Conservation (phyloP, 495 filamentous ascomycete genomes). For the Trypethelium eluteriae region DNA sequence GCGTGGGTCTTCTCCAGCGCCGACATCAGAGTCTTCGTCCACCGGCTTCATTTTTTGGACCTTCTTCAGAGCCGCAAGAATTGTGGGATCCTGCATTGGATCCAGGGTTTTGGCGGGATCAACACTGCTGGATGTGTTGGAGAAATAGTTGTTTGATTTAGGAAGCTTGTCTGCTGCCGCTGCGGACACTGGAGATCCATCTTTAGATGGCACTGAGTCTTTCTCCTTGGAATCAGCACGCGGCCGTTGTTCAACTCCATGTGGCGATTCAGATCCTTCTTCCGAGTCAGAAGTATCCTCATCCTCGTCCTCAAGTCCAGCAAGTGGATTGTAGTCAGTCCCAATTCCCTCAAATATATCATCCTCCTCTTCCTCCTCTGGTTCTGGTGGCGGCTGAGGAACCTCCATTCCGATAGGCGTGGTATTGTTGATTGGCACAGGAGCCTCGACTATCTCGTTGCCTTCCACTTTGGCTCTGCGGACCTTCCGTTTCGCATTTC, state of each 20-base stretch:
- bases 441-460: conserved; percentile 26
- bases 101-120: conserved; percentile 34
- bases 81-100: conserved; percentile 62
- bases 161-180: conserved; percentile 4
- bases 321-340: conserved; percentile 81
- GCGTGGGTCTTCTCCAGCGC: conserved; percentile 20
- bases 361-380: conserved; percentile 45
- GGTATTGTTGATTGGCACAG: conserved; percentile 39
- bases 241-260: conserved; percentile 19
- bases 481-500: conserved; percentile 80
- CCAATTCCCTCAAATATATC: conserved; percentile 86
- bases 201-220: not conserved
- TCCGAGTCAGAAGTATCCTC: conserved; percentile 35
- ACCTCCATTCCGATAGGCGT: conserved; percentile 74
- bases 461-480: conserved; percentile 43
- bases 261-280: conserved; percentile 17
- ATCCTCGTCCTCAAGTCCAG: conserved; percentile 54
- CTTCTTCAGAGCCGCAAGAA: conserved; percentile 77
- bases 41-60: conserved; percentile 62
- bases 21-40: conserved; percentile 37
- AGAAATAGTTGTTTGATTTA: conserved; percentile 53
- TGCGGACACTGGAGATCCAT: conserved; percentile 9
- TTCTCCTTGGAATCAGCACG: not conserved
- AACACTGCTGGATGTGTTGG: conserved; percentile 33
- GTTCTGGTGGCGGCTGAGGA: conserved; percentile 46